Evolutionary conservation across 805 yeast species (phyloP), one percentile per base, ranked within the genome.

Genomic region (Pichia manshurica): DNA sequence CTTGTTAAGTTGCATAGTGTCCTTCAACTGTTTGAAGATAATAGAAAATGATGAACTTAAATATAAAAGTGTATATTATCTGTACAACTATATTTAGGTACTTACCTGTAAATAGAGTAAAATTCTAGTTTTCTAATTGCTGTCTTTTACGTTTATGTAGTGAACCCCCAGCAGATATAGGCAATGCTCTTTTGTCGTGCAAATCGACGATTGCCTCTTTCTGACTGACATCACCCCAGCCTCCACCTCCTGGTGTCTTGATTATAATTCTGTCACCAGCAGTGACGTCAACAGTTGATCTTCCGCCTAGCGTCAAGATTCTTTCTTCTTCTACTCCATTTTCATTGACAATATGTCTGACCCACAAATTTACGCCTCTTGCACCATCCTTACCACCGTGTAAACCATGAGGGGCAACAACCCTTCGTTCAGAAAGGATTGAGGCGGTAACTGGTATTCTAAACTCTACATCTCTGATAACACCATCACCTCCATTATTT

Each of bases 181-280:
- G 41, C 49, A 43, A 2, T 31, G 35, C 42, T 22, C 49, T 40
- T 52, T 56, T 45, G 13, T 41, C 20, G 12, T 6, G 29, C 5
- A 5, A 16, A 21, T 4, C 13, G 3, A 19, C 5, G 13, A 15
- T 4, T 17, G 12, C 16, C 19, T 22, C 21, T 20, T 44, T 41
- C 3, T 43, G 40, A 9, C 41, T 55, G n/a, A 50, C 51, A 13
- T 39, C 45, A 32, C 95, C 95, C 63, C 72, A 86, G 0, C 89
- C 95, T 39, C 93, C 95, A 29, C 93, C 95, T 39, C 96, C 96
- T 2, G 96, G 95, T 0, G 95, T 86, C 56, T 70, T 63, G 33
- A 87, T 78, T 7, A 81, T 63, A 33, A 87, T 62, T 44, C 85
- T 70, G 56, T 87, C 95, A 3, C 93, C 93, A 4, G 73, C 62